Evolutionary conservation across 163 green algal species (phyloP), one percentile per base, ranked within the genome.

Genomic region (Volvox carteri): DNA sequence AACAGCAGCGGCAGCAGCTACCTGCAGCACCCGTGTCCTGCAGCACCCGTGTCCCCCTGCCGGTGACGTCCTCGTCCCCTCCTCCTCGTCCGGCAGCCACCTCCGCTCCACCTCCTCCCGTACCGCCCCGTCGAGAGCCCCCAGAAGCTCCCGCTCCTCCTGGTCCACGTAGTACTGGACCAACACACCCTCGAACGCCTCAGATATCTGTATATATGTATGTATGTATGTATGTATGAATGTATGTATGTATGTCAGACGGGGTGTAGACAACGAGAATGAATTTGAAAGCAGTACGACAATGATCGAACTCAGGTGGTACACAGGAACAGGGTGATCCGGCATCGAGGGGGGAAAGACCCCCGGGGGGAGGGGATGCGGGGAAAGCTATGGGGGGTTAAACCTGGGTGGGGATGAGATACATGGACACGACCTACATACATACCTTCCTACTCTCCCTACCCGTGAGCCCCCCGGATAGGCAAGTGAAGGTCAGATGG

Each of bases 81-180:
- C 93, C 35, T 94, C 93, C 52, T 96, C 92, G 50, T 94, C 92
- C 23, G 95, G 91, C 78, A 92, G 90, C 96, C 96, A 98, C 30
- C 65, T 28, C 6, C 86, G 75, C 74, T 95, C 91, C 4, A 41
- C 78, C 85, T 95, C 93, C 78, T 94, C 92, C 67, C 68, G 74
- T 18, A 96, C 79, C 67, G 95, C 88, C 25, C 81, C 41, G 52
- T 98, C 95, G 50, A 98, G 77, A 30, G 92, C 91, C 41, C 94
- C 90, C 16, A 91, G 75, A 30, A 98, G 93, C 83, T 96, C 94
- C 48, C 90, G 90, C 93, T 97, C 95, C 91, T 98, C 97, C 68
- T 97, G 92, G 0, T 95, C 94, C 70, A 99, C 95, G 89, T 99
- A 99, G 50, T 83, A 94, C 88, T 72, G 33, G 5, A 87, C 81